Evolutionary conservation across 352 stramenopile species (phyloP).

Genomic region (Globisporangium radiosum): DNA sequence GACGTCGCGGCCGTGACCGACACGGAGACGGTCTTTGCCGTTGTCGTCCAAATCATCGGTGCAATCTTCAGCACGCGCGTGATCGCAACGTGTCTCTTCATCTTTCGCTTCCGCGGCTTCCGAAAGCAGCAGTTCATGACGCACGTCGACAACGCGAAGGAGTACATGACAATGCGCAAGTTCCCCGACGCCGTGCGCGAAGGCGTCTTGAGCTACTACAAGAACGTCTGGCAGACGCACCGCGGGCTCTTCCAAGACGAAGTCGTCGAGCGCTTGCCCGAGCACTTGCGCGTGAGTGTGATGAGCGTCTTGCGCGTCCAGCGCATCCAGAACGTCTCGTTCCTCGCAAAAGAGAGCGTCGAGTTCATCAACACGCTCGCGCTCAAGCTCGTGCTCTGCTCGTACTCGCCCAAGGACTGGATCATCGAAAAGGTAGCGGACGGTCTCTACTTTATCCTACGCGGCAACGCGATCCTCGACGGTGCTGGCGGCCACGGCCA

Average conservation of each 20-base stretch:
- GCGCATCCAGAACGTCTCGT: conserved; percentile 52
- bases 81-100: conserved; percentile 67
- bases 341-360: conserved; percentile 55
- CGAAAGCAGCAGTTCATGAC: conserved; percentile 60
- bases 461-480: conserved; percentile 45
- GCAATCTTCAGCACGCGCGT: conserved; percentile 60
- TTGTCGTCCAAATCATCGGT: conserved; percentile 53
- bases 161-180: conserved; percentile 65
- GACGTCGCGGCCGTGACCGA: conserved; percentile 49
- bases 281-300: conserved; percentile 49
- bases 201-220: conserved; percentile 50
- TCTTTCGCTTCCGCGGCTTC: conserved; percentile 54
- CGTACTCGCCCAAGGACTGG: conserved; percentile 68
- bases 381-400: conserved; percentile 34
- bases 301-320: conserved; percentile 49
- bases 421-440: conserved; percentile 60
- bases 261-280: conserved; percentile 40
- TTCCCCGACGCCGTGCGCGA: conserved; percentile 56
- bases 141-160: conserved; percentile 60
- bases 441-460: conserved; percentile 61
- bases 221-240: conserved; percentile 50
- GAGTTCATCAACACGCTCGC: conserved; percentile 69
- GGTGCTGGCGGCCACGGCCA: conserved; percentile 14
- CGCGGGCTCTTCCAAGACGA: conserved; percentile 38
- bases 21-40: conserved; percentile 44